These are phyloP conservation scores for Rhynchospora tenuis DNA, from an alignment of 176 grass and related monocot genomes.

Conservation along the genomic window DNA sequence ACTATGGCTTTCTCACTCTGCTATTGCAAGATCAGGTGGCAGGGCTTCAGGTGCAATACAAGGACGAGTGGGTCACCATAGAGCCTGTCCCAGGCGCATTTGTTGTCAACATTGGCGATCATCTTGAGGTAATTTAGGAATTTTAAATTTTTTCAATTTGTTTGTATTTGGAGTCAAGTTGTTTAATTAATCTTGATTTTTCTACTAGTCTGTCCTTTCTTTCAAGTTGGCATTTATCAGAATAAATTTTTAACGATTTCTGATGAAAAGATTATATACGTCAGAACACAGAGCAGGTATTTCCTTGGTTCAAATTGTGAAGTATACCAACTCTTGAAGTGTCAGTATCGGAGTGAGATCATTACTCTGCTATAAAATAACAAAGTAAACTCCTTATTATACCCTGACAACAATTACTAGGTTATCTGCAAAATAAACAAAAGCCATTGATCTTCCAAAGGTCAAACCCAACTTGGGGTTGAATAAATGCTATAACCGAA, in stretches of 20 bases:
- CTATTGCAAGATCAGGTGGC: slow-evolving; percentile 66
- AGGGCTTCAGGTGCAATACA: slow-evolving; percentile 63
- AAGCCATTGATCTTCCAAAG: background rate
- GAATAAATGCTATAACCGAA: background rate
- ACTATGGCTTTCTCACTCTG: slow-evolving; percentile 84
- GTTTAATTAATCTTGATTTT: background rate
- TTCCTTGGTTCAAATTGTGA: background rate
- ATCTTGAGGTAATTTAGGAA: slow-evolving; percentile 56
- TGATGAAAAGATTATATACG: background rate
- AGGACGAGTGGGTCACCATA: slow-evolving; percentile 55
- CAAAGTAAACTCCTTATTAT: background rate
- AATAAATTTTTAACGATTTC: background rate
- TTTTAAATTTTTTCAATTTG: background rate
- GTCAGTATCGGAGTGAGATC: background rate
- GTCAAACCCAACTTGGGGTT: background rate
- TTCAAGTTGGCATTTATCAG: background rate
- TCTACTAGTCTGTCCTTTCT: background rate
- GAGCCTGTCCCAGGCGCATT: slow-evolving; percentile 49
- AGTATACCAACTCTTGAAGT: background rate
- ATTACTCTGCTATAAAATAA: background rate
- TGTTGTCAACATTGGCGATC: slow-evolving; percentile 87
- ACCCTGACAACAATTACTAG: background rate
- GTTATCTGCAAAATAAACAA: background rate
- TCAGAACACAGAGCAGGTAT: slow-evolving; percentile 7
- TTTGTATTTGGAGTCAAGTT: background rate